Conservation (phyloP, 352 stramenopile genomes). For the Thalassiosira pacifica region DNA sequence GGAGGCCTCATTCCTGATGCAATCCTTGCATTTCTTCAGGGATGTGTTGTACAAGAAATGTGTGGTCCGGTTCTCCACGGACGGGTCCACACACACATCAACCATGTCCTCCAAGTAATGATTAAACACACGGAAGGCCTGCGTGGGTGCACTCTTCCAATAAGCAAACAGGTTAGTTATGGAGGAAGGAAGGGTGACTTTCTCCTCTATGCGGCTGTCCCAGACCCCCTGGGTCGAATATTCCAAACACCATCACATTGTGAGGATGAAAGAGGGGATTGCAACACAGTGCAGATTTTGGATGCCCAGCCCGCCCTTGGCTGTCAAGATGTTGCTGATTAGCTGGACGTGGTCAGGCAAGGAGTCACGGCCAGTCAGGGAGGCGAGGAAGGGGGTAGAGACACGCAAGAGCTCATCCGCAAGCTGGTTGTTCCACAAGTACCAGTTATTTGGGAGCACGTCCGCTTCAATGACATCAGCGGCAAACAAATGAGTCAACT, state of each 20-base stretch:
- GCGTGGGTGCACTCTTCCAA: neutral
- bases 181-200: neutral
- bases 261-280: conserved; percentile 31
- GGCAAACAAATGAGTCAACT: conserved; percentile 44
- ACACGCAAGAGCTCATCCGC: conserved; percentile 1
- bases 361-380: neutral
- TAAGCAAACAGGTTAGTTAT: conserved; percentile 13
- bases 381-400: neutral
- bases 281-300: conserved; percentile 18
- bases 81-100: neutral
- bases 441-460: conserved; percentile 14
- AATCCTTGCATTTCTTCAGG: neutral
- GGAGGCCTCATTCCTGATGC: neutral
- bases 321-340: conserved; percentile 15
- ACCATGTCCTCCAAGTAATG: neutral
- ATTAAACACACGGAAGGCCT: conserved; percentile 4
- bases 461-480: conserved; percentile 5
- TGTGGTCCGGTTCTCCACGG: neutral
- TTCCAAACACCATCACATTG: neutral
- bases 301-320: conserved; percentile 23
- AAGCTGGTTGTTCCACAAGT: conserved; percentile 25
- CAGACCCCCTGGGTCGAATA: neutral
- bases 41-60: neutral
- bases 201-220: neutral
- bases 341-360: conserved; percentile 7